A percentile compares a stretch with the other conserved stretches of the same genome.
These are phyloP conservation scores for Coniochaeta hoffmannii DNA, from an alignment of 2,329 filamentous ascomycete genomes.

Conservation along the genomic window DNA sequence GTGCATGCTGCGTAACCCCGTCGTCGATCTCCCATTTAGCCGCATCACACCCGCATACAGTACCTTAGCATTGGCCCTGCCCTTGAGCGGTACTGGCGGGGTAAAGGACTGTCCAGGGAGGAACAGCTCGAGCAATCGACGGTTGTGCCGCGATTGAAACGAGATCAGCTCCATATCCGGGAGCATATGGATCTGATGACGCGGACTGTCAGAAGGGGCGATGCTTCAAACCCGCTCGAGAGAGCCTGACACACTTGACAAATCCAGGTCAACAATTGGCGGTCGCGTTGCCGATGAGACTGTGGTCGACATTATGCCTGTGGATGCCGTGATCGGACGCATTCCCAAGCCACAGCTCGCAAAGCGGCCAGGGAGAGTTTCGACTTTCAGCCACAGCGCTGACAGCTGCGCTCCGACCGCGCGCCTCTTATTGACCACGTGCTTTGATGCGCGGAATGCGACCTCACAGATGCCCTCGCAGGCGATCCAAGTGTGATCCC, in stretches of 20 bases:
- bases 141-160: neutral
- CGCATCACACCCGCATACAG: neutral
- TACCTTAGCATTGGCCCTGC: neutral
- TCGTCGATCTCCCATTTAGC: neutral
- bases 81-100: neutral
- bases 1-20: neutral
- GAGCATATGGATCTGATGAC: neutral
- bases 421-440: neutral
- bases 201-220: neutral
- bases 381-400: neutral
- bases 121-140: neutral
- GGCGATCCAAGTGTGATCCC: neutral
- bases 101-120: neutral
- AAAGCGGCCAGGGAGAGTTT: neutral
- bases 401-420: neutral
- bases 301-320: neutral
- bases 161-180: neutral
- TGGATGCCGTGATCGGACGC: neutral
- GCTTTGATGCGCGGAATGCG: neutral
- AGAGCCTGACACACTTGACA: neutral
- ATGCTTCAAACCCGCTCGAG: neutral
- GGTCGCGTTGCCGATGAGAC: neutral
- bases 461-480: constrained; percentile 1
- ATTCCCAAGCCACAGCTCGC: neutral
- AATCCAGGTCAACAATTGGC: neutral